These are phyloP conservation scores for Penicillium manginii DNA, from an alignment of 495 filamentous ascomycete species.

Conservation along the genomic window DNA sequence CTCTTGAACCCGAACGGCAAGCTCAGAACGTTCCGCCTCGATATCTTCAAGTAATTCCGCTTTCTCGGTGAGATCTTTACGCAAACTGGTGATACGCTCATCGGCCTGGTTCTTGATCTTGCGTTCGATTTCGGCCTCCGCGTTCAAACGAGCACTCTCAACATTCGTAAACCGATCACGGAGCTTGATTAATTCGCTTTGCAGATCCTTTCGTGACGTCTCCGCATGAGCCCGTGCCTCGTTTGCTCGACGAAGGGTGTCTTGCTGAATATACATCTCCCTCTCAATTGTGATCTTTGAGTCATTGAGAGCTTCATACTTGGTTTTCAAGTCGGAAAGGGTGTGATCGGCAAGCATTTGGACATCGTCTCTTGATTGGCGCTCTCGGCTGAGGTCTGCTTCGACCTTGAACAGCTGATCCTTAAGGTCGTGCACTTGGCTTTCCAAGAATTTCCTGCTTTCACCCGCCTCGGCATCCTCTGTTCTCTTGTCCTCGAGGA, in stretches of 20 bases:
- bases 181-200: slow-evolving; percentile 79
- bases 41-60: slow-evolving; percentile 70
- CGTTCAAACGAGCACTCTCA: slow-evolving; percentile 82
- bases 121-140: slow-evolving; percentile 79
- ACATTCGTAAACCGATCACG: slow-evolving; percentile 80
- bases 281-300: slow-evolving; percentile 98
- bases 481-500: slow-evolving; percentile 85
- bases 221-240: slow-evolving; percentile 80
- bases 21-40: slow-evolving; percentile 72
- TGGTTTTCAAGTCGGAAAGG: slow-evolving; percentile 75
- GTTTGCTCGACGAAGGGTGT: slow-evolving; percentile 84
- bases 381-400: slow-evolving; percentile 85
- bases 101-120: slow-evolving; percentile 74
- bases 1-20: slow-evolving; percentile 76
- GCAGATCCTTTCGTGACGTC: slow-evolving; percentile 84
- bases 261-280: slow-evolving; percentile 97
- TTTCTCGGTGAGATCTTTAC: slow-evolving; percentile 76
- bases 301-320: slow-evolving; percentile 86
- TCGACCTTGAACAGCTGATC: slow-evolving; percentile 81
- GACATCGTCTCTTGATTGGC: slow-evolving; percentile 95
- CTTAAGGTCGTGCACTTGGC: slow-evolving; percentile 87
- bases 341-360: slow-evolving; percentile 91
- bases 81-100: slow-evolving; percentile 78
- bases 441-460: slow-evolving; percentile 82
- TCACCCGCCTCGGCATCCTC: slow-evolving; percentile 87